Evolutionary conservation across 2,329 filamentous ascomycete species (phyloP).

Genomic region (Pseudocercospora macadamiae): DNA sequence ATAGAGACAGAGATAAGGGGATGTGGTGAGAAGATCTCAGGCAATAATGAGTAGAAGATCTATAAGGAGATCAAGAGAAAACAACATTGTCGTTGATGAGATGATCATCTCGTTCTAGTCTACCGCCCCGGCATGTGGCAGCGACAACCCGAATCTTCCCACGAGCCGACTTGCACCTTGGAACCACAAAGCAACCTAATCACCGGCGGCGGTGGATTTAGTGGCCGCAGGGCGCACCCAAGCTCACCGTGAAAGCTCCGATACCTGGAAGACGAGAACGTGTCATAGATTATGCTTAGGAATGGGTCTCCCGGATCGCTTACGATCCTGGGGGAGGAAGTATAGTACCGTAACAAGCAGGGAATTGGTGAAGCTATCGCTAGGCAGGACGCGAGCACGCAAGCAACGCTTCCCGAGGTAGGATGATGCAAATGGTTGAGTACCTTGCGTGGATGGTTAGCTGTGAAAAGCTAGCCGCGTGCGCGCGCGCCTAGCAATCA

Average conservation of each 20-base stretch:
- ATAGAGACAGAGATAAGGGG: background rate
- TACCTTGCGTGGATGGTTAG: background rate
- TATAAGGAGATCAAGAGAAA: background rate
- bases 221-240: background rate
- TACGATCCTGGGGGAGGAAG: background rate
- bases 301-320: background rate
- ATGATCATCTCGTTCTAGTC: background rate
- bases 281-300: constrained; percentile 6
- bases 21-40: background rate
- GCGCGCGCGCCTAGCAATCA: constrained; percentile 1
- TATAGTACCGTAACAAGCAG: background rate
- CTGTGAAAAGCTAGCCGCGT: constrained; percentile 2
- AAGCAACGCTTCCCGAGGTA: background rate
- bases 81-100: no score
- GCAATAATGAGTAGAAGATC: background rate
- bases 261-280: constrained; percentile 1
- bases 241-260: constrained; percentile 4
- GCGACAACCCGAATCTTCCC: background rate
- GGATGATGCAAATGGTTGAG: background rate
- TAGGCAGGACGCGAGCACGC: background rate
- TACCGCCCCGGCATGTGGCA: background rate
- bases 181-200: background rate
- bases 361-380: no score
- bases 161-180: background rate
- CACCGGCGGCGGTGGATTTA: background rate